A percentile compares a stretch with the other conserved stretches of the same genome.
Conservation (phyloP, 257 asterid genomes). For the Solanum gandarillasii region DNA sequence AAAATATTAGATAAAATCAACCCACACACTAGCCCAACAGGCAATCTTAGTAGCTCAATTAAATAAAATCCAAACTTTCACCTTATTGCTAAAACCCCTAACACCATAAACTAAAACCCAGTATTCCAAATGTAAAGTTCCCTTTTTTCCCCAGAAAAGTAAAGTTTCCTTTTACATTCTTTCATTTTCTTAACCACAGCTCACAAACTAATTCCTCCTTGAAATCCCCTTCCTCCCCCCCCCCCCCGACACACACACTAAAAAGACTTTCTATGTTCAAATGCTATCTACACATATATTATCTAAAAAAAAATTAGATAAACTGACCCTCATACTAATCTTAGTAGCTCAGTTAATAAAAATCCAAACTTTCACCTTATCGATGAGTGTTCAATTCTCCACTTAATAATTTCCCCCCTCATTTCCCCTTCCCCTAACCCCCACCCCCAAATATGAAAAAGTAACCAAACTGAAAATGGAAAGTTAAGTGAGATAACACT, state of each 20-base stretch:
- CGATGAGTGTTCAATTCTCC: background rate
- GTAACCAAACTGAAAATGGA: background rate
- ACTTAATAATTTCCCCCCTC: background rate
- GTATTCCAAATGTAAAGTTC: background rate
- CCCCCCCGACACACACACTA: background rate
- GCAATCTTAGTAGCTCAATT: background rate
- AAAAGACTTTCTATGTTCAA: background rate
- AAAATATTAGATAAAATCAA: background rate
- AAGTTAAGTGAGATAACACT: conserved; percentile 2
- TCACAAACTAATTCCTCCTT: background rate
- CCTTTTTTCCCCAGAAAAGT: background rate
- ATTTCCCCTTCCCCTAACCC: background rate
- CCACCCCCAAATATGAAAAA: background rate
- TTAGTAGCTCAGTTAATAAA: background rate
- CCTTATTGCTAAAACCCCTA: background rate
- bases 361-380: background rate
- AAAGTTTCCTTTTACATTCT: background rate
- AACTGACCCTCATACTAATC: background rate
- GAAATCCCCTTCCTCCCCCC: background rate
- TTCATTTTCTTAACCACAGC: background rate
- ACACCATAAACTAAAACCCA: background rate
- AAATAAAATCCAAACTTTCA: background rate
- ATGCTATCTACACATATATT: background rate
- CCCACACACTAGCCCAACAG: background rate
- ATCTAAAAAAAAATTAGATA: background rate